Conservation (phyloP, 306 rosid genomes). For the Castanopsis chinensis region DNA sequence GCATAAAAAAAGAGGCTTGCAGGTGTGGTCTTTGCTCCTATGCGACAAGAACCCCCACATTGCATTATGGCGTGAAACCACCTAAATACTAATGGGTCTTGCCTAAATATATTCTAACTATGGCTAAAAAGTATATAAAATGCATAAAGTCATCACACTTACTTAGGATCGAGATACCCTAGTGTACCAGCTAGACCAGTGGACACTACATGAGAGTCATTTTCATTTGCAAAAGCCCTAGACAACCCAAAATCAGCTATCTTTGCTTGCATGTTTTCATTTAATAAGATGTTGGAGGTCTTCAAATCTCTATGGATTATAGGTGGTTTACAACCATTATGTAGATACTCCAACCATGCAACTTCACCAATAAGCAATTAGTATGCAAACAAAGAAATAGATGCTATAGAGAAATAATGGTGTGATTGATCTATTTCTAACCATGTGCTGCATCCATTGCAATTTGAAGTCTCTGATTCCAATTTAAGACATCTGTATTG, state of each 20-base stretch:
- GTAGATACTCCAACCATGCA: conserved; percentile 39
- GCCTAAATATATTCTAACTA: too few species aligned
- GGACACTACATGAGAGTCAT: conserved; percentile 29
- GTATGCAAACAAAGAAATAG: not conserved
- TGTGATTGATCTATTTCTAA: not conserved
- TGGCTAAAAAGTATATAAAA: too few species aligned
- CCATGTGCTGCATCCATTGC: conserved; percentile 34
- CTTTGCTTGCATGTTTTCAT: conserved; percentile 35
- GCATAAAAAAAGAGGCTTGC: too few species aligned
- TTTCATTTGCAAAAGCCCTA: conserved; percentile 25
- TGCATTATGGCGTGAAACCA: too few species aligned
- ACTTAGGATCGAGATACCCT: conserved; percentile 52
- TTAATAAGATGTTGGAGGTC: conserved; percentile 51
- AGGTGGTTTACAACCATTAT: conserved; percentile 36
- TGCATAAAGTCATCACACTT: not conserved
- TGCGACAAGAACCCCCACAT: too few species aligned
- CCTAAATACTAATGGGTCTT: too few species aligned
- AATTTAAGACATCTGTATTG: conserved; percentile 10
- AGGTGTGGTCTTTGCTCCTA: too few species aligned
- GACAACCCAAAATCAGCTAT: conserved; percentile 51
- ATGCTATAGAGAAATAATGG: not conserved
- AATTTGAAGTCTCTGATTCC: conserved; percentile 33
- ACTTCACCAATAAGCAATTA: not conserved
- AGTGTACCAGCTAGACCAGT: conserved; percentile 36
- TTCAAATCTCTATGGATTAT: conserved; percentile 55